Conservation (phyloP, 371 early-diverging fungal genomes). For the Chytridium lagenaria region DNA sequence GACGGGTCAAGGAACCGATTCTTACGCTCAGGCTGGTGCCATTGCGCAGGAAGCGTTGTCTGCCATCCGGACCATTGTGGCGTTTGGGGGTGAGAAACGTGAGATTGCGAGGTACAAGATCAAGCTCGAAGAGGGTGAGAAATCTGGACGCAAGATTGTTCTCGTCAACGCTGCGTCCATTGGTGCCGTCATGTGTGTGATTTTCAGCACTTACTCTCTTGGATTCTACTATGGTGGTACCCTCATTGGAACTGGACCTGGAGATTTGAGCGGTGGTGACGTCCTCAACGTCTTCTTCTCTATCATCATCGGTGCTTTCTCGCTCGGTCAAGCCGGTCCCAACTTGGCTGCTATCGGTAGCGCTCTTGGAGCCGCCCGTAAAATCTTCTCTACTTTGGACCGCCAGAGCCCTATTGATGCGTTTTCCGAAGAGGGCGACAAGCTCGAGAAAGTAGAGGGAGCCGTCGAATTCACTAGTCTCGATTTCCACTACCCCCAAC, state of each 20-base stretch:
- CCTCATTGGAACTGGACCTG: constrained; percentile 24
- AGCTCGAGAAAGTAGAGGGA: constrained; percentile 61
- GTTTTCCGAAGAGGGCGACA: constrained; percentile 58
- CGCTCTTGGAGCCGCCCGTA: constrained; percentile 82
- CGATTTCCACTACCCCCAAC: constrained; percentile 53
- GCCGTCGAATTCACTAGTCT: constrained; percentile 75
- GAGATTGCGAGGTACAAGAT: constrained; percentile 67
- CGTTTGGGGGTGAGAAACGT: constrained; percentile 81
- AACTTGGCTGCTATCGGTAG: constrained; percentile 66
- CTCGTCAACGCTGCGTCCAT: constrained; percentile 44
- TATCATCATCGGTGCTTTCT: constrained; percentile 53
- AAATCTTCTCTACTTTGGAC: constrained; percentile 80
- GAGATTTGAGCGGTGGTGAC: constrained; percentile 38
- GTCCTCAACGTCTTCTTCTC: constrained; percentile 52
- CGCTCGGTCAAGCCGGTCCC: constrained; percentile 43
- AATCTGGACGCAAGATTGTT: constrained; percentile 42
- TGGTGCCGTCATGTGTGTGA: constrained; percentile 34
- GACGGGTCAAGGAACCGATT: constrained; percentile 43
- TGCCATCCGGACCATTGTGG: constrained; percentile 84
- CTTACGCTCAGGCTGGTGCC: constrained; percentile 80
- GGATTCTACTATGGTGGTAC: constrained; percentile 54
- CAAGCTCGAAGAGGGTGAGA: constrained; percentile 45
- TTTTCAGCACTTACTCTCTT: constrained; percentile 48
- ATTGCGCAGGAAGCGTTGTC: constrained; percentile 87
- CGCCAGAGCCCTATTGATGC: constrained; percentile 75